Percentiles rank a stretch among this genome's conserved stretches.
Conservation (phyloP, 2,329 filamentous ascomycete genomes). For the Monosporascus sp. region DNA sequence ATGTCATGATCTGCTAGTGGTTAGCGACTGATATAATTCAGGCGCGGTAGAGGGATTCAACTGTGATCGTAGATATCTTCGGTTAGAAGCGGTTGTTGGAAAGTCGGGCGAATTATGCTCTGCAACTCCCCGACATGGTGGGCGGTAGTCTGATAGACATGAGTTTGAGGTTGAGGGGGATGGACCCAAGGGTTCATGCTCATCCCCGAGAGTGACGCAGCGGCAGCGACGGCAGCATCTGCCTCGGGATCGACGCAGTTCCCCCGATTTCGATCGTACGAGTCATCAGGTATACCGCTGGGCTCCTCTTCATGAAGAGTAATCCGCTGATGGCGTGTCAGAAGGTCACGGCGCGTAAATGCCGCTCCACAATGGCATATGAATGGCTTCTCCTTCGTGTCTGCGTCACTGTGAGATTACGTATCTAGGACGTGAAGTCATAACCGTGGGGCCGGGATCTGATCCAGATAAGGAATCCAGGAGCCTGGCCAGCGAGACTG, state of each 20-base stretch:
- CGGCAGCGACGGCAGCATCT: conserved; percentile 19
- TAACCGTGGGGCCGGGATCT: neutral
- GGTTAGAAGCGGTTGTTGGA: neutral
- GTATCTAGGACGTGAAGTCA: neutral
- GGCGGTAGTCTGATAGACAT: neutral
- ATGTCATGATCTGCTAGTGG: conserved; percentile 11
- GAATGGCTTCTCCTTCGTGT: conserved; percentile 37
- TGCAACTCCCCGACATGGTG: neutral
- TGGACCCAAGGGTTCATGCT: conserved; percentile 17
- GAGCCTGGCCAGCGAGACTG: too few species aligned
- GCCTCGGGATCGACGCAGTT: conserved; percentile 8
- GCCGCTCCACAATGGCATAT: conserved; percentile 32
- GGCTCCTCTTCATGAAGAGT: conserved; percentile 20
- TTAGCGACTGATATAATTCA: too few species aligned
- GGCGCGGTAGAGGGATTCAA: neutral
- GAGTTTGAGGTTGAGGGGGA: neutral
- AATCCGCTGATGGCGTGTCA: conserved; percentile 33
- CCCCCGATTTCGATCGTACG: conserved; percentile 6
- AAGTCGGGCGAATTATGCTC: neutral
- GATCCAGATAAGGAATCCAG: too few species aligned
- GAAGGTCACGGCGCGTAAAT: conserved; percentile 32
- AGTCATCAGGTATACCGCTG: conserved; percentile 4
- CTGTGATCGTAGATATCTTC: neutral
- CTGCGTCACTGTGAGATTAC: conserved; percentile 13
- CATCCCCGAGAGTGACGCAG: conserved; percentile 23